These are phyloP conservation scores for Circinella umbellata DNA, from an alignment of 371 early-diverging fungal genomes.

Conservation along the genomic window DNA sequence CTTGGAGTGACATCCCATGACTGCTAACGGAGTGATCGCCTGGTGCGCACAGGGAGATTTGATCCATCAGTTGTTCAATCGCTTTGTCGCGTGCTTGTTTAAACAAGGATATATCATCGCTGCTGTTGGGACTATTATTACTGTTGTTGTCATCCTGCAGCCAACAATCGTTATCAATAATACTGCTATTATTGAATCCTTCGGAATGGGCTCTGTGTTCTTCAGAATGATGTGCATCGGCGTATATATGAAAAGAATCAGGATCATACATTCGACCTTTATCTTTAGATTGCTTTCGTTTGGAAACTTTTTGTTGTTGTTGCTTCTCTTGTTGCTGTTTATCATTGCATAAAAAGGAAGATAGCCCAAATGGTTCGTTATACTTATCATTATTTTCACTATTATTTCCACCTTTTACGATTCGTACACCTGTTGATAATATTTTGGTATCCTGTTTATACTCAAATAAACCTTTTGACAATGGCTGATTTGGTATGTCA, in stretches of 20 bases:
- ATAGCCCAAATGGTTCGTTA: background rate
- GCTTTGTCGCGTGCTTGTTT: conserved; percentile 6
- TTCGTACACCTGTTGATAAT: conserved; percentile 20
- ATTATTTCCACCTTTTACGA: conserved; percentile 9
- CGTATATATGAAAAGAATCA: background rate
- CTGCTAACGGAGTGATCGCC: background rate
- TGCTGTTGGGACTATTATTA: background rate
- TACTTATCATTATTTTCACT: background rate
- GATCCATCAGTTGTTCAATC: background rate
- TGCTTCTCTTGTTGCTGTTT: background rate
- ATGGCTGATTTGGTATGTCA: conserved; percentile 18
- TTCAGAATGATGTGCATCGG: background rate
- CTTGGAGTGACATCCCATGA: background rate
- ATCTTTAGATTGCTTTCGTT: background rate
- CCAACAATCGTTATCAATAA: background rate
- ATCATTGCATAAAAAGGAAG: background rate
- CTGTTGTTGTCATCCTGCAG: background rate
- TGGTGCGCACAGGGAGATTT: background rate
- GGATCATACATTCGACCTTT: background rate
- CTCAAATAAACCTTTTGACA: conserved; percentile 24
- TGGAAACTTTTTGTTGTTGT: background rate
- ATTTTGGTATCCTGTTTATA: conserved; percentile 20
- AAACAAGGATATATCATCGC: background rate
- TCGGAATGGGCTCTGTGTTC: background rate
- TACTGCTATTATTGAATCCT: background rate